Base-by-base conservation (phyloP, 495 filamentous ascomycete species). In the Penicillium ochrochloron region DNA sequence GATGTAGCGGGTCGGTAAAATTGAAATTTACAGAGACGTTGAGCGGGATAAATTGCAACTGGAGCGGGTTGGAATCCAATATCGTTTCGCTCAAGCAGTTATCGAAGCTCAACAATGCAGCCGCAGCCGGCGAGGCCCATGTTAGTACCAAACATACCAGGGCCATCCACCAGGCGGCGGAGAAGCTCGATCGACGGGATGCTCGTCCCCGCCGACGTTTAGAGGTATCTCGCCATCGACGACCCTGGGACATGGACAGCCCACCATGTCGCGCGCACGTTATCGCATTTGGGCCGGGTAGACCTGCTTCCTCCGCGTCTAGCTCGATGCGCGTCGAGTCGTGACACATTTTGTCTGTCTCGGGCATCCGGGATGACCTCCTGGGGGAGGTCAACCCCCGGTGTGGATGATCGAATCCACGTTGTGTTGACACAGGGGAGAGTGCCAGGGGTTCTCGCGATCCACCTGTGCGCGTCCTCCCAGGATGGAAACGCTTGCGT, bases 1-100 rank as follows among this genome's bases (percentile, higher is more conserved):
- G 87, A 70, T 93, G 86, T 55, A 83, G 84, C 12, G 85, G 71
- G 60, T 84, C 76, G 21, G 77, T 73, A 25, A 85, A 77, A 66
- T 93, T 83, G 78, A 96, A 96, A 14, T 76, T 77, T 60, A 91
- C 96, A 66, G 88, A 85, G 61, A 96, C 83, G 60, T 83, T 83
- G 14, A 87, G 66, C 1, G 95, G 94, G 10, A 87, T 81, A 75
- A 93, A 97, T 80, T 99, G 96, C n/a, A 98, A 80, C 59, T 72
- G 84, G 66, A 66, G 65, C 27, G 85, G 84, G 33, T 63, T 66
- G 21, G 82, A 85, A 48, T 80, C 79, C 64, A 86, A 75, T 64
- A 88, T 85, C n/a, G 71, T 74, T 41, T 86, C 78, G 54, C 79
- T 75, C 44, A 98, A 75, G 76, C 95, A 99, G 76, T 99, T 97